Evolutionary conservation across 2,329 filamentous ascomycete species (phyloP).

Genomic region (Trichoderma arundinaceum): DNA sequence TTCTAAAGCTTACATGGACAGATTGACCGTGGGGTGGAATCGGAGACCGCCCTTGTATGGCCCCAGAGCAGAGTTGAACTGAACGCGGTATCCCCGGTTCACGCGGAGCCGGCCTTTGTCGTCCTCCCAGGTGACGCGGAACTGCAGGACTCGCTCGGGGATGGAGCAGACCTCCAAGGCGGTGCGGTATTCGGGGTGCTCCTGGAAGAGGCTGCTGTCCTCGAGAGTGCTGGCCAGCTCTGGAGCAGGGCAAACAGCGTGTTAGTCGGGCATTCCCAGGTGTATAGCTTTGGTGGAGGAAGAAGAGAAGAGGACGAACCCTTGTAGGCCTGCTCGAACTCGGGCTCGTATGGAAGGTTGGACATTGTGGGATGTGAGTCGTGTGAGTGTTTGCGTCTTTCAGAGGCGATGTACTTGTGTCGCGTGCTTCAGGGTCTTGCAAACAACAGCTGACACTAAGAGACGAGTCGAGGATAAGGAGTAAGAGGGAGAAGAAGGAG

Average conservation of each 20-base stretch:
- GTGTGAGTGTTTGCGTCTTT: not conserved
- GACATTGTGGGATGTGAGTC: slow-evolving; percentile 64
- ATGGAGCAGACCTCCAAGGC: slow-evolving; percentile 87
- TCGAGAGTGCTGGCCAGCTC: slow-evolving; percentile 96
- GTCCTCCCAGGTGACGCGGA: slow-evolving; percentile 96
- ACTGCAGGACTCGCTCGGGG: slow-evolving; percentile 95
- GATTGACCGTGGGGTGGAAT: slow-evolving; percentile 88
- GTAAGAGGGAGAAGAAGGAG: not conserved
- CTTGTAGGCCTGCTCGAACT: slow-evolving; percentile 98
- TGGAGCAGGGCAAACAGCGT: slow-evolving; percentile 45
- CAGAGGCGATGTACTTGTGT: not conserved
- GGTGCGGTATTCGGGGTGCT: slow-evolving; percentile 92
- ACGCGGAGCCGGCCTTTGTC: slow-evolving; percentile 88
- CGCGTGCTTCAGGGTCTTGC: not conserved
- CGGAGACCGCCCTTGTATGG: slow-evolving; percentile 98
- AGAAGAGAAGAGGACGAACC: slow-evolving; percentile 58
- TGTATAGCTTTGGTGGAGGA: not conserved
- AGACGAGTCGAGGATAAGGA: too few species aligned
- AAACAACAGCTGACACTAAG: not conserved
- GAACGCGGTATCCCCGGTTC: slow-evolving; percentile 94
- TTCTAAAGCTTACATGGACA: slow-evolving; percentile 59
- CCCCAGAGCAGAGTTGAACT: slow-evolving; percentile 97
- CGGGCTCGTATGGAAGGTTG: slow-evolving; percentile 84
- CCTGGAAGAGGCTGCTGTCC: slow-evolving; percentile 88
- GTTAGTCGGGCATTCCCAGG: not conserved